Evolutionary conservation across 805 yeast species (phyloP).

Genomic region (Hanseniaspora jakobsenii): DNA sequence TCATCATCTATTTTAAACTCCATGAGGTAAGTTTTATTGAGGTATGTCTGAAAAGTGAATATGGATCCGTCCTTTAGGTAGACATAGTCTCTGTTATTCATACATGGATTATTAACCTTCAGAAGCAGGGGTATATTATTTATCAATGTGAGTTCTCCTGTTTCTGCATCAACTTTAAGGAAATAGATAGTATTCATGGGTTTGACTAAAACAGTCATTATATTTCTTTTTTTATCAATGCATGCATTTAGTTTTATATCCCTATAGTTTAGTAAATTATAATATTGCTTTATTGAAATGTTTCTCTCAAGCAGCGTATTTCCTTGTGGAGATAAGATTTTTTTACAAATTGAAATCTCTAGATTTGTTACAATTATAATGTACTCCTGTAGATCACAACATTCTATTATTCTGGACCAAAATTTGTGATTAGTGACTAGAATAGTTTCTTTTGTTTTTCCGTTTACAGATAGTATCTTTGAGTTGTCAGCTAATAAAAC

Average conservation of each 20-base stretch:
- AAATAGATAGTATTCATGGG: slow-evolving; percentile 1
- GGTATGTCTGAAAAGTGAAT: background rate
- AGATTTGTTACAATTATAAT: background rate
- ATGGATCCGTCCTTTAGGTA: background rate
- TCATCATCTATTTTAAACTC: no score
- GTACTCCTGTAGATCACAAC: background rate
- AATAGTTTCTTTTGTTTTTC: background rate
- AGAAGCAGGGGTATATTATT: slow-evolving; percentile 1
- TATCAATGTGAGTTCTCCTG: background rate
- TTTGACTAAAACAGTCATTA: slow-evolving; percentile 1
- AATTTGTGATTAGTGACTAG: slow-evolving; percentile 9
- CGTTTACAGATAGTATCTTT: slow-evolving; percentile 9
- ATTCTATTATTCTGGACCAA: slow-evolving; percentile 10
- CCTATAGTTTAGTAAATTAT: slow-evolving; percentile 2
- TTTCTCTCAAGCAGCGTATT: background rate
- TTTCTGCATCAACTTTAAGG: background rate
- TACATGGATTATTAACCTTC: background rate
- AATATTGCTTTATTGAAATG: slow-evolving; percentile 6
- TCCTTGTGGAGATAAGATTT: background rate
- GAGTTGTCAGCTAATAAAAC: slow-evolving; percentile 7
- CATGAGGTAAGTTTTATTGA: no score
- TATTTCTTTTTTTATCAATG: background rate
- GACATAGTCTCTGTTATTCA: background rate
- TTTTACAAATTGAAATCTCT: slow-evolving; percentile 6
- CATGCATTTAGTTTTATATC: background rate